Base-by-base conservation (phyloP, 768 basidiomycete species). In the Trametes cubensis region DNA sequence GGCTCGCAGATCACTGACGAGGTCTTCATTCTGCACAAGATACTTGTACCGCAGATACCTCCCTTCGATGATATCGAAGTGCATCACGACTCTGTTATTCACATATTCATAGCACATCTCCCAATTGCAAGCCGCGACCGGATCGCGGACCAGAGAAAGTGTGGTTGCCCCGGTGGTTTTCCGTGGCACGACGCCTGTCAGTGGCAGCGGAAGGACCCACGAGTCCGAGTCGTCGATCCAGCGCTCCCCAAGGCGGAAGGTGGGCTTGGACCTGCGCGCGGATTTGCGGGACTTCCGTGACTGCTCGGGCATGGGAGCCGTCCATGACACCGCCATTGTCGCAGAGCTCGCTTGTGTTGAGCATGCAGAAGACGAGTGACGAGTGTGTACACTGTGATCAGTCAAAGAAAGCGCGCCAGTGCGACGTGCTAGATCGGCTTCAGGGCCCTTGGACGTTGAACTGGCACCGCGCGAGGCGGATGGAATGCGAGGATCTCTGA, bases 191-290 rank as follows among this genome's bases (percentile, higher is more conserved):
- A 63, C 55, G 26, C 61, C 61, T 18, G 48, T 23, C 17, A 56
- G 54, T 11, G 62, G 61, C 26, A 66, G 65, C 14, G 61, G 57
- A 30, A 66, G 58, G 21, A 62, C 59, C 61, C 61, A 66, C 20
- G 60, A 54, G 8, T 39, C 41, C 6, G 34, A 39, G 61, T 66
- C 65, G 58, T 61, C 58, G 54, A 66, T 47, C 51, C 53, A 66
- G 48, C 65, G 65, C 44, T 50, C 50, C 26, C 60, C 61, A 25
- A 62, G 17, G 25, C 41, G 57, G 58, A 62, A 66, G 17, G 58
- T 53, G 38, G 53, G 56, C 13, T 54, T 53, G 21, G 18, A 20
- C 46, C 20, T 14, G 11, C 34, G 34, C 4, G 34, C 23, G 34
- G 47, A 8, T 11, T 13, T 10, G 14, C 39, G n/a, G 23, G 57